Base-by-base conservation (phyloP, 495 filamentous ascomycete species). In the Cladorrhinum samala region DNA sequence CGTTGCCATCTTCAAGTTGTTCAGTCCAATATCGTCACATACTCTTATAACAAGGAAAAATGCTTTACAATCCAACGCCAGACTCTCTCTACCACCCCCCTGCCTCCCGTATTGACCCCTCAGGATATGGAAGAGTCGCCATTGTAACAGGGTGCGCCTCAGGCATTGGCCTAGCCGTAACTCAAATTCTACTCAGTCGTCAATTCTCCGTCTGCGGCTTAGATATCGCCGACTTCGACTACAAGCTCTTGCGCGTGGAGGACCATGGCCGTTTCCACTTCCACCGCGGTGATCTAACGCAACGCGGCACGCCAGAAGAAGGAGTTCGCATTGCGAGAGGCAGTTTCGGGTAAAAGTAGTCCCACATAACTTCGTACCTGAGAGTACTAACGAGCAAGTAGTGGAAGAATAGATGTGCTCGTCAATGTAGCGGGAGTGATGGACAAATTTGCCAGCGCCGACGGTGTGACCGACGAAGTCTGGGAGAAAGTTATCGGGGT, bases 131-230 rank as follows among this genome's bases (percentile, higher is more conserved):
- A 44, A 57, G 64, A 39, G 64, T 69, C 13, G 66, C 69, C 30
- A 62, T 73, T 49, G 63, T 76, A 21, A 76, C 73, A 17, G 73
- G 73, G 17, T 70, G 69, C 47, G 49, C 66, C 2, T 71, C 69
- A 13, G 71, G 73, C 37, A 70, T 76, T 41, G 73, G 73, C 24
- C 69, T 73, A 0, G 67, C 70, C 9, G 64, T 66, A 11, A 64
- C 70, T 0, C 61, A 66, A 51, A 55, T 66, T 9, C 67, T 72
- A 45, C 68, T 76, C 7, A 55, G 54, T 1, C 65, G 71, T 42
- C 64, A 68, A 45, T 72, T 68, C 44, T 42, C 57, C 17, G 72
- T 76, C 27, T 61, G 68, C 36, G 73, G 73, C 2, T 57, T 74
- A 3, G 73, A 74, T 52, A 48, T 66, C 3, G 43, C 48, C 0